Evolutionary conservation across 305 asterid genomes (phyloP).

Genomic region (Fraxinus floribunda): DNA sequence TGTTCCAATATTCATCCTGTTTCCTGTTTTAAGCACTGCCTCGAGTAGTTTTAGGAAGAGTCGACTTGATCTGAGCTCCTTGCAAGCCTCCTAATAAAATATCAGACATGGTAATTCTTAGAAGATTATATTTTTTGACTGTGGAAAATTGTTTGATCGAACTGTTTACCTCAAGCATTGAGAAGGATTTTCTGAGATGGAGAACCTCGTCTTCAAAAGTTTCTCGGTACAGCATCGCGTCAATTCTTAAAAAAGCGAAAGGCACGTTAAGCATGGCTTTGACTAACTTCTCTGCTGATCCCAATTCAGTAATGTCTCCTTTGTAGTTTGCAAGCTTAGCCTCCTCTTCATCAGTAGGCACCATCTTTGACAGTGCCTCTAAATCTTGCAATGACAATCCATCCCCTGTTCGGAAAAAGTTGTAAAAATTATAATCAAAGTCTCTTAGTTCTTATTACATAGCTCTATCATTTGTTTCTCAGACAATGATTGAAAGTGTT

Average conservation of each 20-base stretch:
- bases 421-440: not conserved
- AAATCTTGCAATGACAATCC: slow-evolving; percentile 78
- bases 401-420: slow-evolving; percentile 48
- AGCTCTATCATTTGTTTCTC: not conserved
- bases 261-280: slow-evolving; percentile 71
- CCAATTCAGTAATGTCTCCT: slow-evolving; percentile 67
- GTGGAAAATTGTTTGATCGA: not conserved
- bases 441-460: not conserved
- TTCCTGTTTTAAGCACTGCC: slow-evolving; percentile 91
- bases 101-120: not conserved
- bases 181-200: slow-evolving; percentile 79
- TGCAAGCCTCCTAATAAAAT: slow-evolving; percentile 73
- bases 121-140: not conserved
- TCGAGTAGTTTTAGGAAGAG: slow-evolving; percentile 85
- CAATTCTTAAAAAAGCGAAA: slow-evolving; percentile 69
- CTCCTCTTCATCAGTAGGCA: slow-evolving; percentile 83
- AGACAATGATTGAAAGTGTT: not conserved
- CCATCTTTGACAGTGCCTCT: slow-evolving; percentile 87
- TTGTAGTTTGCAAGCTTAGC: slow-evolving; percentile 62
- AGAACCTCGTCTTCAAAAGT: slow-evolving; percentile 77
- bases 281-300: slow-evolving; percentile 82
- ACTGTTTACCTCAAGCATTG: slow-evolving; percentile 70
- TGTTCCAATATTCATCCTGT: slow-evolving; percentile 90
- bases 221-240: slow-evolving; percentile 84
- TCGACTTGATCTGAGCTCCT: slow-evolving; percentile 84